These are phyloP conservation scores for Sinapis alba DNA, from an alignment of 441 rosid species.

Conservation along the genomic window DNA sequence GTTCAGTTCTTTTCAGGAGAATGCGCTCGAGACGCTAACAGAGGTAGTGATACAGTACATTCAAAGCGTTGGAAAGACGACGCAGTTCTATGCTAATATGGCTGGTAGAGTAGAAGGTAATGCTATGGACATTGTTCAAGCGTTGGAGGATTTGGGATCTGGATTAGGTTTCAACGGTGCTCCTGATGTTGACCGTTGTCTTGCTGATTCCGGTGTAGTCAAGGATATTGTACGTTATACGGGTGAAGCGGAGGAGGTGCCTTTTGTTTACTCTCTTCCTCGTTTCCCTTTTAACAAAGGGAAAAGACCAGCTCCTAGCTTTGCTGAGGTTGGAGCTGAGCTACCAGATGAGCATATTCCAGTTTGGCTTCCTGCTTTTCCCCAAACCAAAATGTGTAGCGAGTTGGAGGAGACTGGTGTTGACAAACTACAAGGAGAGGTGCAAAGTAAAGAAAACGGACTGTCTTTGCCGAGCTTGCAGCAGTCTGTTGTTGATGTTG, in stretches of 20 bases:
- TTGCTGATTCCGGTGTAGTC: conserved; percentile 62
- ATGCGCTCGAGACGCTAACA: conserved; percentile 74
- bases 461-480: conserved; percentile 47
- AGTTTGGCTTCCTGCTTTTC: conserved; percentile 81
- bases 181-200: conserved; percentile 64
- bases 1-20: conserved; percentile 72
- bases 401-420: conserved; percentile 35
- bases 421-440: conserved; percentile 42
- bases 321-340: conserved; percentile 58
- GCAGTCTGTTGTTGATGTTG: conserved; percentile 42
- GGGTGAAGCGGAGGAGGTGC: conserved; percentile 52
- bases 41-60: conserved; percentile 62
- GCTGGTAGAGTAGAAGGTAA: conserved; percentile 73
- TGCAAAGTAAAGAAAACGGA: conserved; percentile 41
- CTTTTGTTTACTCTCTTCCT: conserved; percentile 72
- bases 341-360: conserved; percentile 84
- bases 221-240: conserved; percentile 69
- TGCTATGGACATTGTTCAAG: conserved; percentile 70
- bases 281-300: conserved; percentile 67
- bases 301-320: conserved; percentile 50
- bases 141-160: conserved; percentile 71
- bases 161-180: conserved; percentile 66
- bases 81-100: conserved; percentile 60
- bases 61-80: conserved; percentile 55
- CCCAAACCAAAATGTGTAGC: conserved; percentile 51